These are phyloP conservation scores for Mycena indigotica DNA, from an alignment of 768 basidiomycete species.

Conservation along the genomic window DNA sequence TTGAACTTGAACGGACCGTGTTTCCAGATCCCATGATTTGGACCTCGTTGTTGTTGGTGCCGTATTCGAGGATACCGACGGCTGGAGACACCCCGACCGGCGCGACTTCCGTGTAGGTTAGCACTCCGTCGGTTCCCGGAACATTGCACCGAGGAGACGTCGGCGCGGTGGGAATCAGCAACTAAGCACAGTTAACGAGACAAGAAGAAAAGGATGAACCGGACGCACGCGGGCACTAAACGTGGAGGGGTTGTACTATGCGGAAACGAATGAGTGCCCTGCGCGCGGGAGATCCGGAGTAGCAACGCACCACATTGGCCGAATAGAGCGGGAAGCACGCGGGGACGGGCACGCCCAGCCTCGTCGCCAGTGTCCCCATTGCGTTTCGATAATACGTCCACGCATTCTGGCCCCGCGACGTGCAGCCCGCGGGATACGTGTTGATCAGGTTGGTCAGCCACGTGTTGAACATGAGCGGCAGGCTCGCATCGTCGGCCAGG, in stretches of 20 bases:
- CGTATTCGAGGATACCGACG: background rate
- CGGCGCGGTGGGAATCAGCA: constrained; percentile 4
- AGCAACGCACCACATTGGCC: background rate
- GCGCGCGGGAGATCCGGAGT: no score
- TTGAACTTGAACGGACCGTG: background rate
- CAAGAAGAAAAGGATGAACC: no score
- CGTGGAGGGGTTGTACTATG: constrained; percentile 5
- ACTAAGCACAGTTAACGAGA: background rate
- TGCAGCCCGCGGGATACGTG: constrained; percentile 6
- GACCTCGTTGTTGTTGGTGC: no score
- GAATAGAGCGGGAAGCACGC: constrained; percentile 4
- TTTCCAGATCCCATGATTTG: constrained; percentile 8
- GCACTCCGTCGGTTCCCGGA: constrained; percentile 1
- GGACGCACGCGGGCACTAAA: constrained; percentile 5
- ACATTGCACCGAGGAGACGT: constrained; percentile 1
- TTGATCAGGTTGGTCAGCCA: background rate
- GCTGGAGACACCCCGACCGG: background rate
- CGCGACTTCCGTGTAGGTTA: constrained; percentile 3
- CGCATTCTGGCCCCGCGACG: constrained; percentile 4
- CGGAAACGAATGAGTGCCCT: no score
- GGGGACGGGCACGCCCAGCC: background rate
- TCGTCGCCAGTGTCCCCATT: background rate
- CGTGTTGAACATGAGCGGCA: constrained; percentile 3
- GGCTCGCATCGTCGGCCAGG: background rate
- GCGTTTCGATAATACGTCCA: constrained; percentile 1